Evolutionary conservation across 2,329 filamentous ascomycete species (phyloP), one percentile per base, ranked within the genome.

Genomic region (Talaromyces sp.): DNA sequence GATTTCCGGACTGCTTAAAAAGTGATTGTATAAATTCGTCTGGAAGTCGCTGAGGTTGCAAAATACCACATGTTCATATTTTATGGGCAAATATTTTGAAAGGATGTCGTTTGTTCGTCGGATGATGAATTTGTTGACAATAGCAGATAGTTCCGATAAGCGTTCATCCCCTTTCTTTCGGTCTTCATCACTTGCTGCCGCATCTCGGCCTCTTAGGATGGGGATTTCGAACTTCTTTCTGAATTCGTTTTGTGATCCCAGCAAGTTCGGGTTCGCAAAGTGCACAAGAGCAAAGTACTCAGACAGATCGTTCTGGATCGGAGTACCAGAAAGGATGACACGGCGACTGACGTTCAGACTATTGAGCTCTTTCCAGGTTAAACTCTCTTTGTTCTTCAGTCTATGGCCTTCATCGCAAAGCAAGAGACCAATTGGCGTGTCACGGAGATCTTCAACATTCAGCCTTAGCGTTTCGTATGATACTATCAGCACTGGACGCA

Each of bases 111-210:
- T 99, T 3, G 94, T 97, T 65, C 95, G 89, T 66, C 95, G 90
- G 72, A 99, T 99, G 75, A 99, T 96, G 80, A 99, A 99, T 73
- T 96, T 97, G 81, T 98, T 99, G 74, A 99, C 95, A 52, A 96
- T 82, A 2, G 83, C 83, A 3, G 97, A 86, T 14, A 99, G 85
- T 72, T 97, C 94, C 3, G 84, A 83, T 22, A 97, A 86, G 61
- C 93, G 89, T 71, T 93, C 89, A 69, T 97, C 91, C 9, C 95
- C 95, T 69, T 89, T 90, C 74, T 92, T 84, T 37, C 91, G 87
- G 62, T 97, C 93, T 50, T 86, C 85, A 68, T 97, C 93, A 3
- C 90, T 89, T 5, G 93, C 95, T 70, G 90, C 91, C 14, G 95
- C 93, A 78, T 99, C 95, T 71, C 95, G 90, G 56, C 95, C 94